Evolutionary conservation across 192 early-diverging fungal species (phyloP).

Genomic region (Gaertneriomyces sp.): DNA sequence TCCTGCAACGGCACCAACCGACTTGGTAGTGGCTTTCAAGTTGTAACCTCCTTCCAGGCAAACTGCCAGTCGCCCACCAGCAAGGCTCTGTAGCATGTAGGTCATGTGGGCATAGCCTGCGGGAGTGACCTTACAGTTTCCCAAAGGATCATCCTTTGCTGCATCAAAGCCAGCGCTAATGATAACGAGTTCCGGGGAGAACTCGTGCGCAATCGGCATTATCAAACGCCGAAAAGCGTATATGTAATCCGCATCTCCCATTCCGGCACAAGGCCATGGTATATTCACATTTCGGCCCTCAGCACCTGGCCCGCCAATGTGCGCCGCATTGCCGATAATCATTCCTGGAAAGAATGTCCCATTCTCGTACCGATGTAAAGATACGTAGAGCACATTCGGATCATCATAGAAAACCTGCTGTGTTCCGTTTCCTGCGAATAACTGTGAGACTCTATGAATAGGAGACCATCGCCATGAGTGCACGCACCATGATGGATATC

Average conservation of each 20-base stretch:
- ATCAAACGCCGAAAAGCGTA: slow-evolving; percentile 75
- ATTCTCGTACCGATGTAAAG: slow-evolving; percentile 81
- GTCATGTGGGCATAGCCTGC: slow-evolving; percentile 85
- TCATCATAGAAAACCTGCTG: slow-evolving; percentile 78
- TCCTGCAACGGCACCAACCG: slow-evolving; percentile 70
- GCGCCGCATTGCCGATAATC: slow-evolving; percentile 49
- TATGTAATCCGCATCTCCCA: slow-evolving; percentile 84
- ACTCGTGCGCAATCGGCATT: slow-evolving; percentile 80
- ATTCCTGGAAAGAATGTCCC: slow-evolving; percentile 75
- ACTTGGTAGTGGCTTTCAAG: slow-evolving; percentile 67
- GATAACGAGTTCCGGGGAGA: slow-evolving; percentile 73
- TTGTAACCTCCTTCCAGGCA: slow-evolving; percentile 91
- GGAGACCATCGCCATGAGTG: background rate
- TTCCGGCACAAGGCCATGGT: slow-evolving; percentile 71
- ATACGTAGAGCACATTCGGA: slow-evolving; percentile 76
- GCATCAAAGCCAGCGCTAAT: slow-evolving; percentile 93
- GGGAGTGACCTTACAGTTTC: slow-evolving; percentile 76
- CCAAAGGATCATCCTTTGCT: slow-evolving; percentile 76
- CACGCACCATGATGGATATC: slow-evolving; percentile 87
- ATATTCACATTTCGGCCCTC: slow-evolving; percentile 83
- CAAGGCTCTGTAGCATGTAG: slow-evolving; percentile 67
- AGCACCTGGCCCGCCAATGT: slow-evolving; percentile 55
- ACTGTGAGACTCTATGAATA: background rate
- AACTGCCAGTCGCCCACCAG: slow-evolving; percentile 69
- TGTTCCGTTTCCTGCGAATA: slow-evolving; percentile 77